Conservation (phyloP, 169 alveolate species). For the Plasmodium vinckei region DNA sequence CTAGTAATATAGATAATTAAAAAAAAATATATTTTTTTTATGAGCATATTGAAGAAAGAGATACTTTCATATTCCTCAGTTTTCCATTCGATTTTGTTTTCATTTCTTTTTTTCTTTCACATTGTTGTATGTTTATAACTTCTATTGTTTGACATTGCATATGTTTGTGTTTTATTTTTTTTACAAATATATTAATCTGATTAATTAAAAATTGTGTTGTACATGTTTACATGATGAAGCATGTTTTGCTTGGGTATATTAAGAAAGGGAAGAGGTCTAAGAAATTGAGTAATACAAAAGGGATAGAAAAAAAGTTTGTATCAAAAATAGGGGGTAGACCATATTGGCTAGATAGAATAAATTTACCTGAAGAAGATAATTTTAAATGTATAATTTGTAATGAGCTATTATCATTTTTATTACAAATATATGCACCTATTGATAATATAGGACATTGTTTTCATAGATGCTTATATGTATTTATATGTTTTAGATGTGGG, state of each 20-base stretch:
- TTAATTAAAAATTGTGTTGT: no score
- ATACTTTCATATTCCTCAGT: no score
- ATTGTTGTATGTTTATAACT: no score
- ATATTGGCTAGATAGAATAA: slow-evolving; percentile 85
- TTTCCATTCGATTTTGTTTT: no score
- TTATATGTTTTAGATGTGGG: slow-evolving; percentile 84
- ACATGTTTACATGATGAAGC: background rate
- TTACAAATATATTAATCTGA: no score
- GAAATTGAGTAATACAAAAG: slow-evolving; percentile 77
- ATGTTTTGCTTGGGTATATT: slow-evolving; percentile 34
- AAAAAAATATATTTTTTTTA: no score
- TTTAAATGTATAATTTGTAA: slow-evolving; percentile 78
- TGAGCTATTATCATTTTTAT: slow-evolving; percentile 80
- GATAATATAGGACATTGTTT: slow-evolving; percentile 79
- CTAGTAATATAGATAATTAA: no score
- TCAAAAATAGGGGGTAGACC: slow-evolving; percentile 87
- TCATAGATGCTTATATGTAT: slow-evolving; percentile 82
- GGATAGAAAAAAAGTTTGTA: slow-evolving; percentile 81
- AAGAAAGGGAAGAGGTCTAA: slow-evolving; percentile 6
- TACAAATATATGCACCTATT: slow-evolving; percentile 85
- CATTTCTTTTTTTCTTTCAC: no score
- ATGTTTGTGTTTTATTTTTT: no score
- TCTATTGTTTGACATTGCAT: no score
- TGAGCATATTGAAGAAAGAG: no score
- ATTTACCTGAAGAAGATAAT: slow-evolving; percentile 76